Base-by-base conservation (phyloP, 2,329 filamentous ascomycete species). In the Colletotrichum sp. region DNA sequence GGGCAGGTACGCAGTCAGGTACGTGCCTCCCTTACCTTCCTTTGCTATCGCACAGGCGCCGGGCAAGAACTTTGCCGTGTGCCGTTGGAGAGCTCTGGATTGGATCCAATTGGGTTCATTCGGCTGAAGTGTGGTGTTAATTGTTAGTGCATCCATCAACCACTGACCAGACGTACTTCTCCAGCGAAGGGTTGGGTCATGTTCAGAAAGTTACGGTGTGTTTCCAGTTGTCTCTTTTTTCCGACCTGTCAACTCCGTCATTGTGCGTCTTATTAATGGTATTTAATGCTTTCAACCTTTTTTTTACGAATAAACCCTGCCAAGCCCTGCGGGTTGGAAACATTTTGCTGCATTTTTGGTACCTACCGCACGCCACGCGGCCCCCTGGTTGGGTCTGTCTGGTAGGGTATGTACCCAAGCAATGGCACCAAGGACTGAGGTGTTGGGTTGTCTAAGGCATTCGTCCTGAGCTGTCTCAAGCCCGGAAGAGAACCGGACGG, bases 401-500 rank as follows among this genome's bases (percentile, higher is more conserved):
- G 34, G 34, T 16, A 36, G 34, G 34, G 34, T 36, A 36, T 8
- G 36, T 39, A 39, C 36, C 36, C 36, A 39, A 39, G 36, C 0
- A 39, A 39, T 16, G 36, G 8, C 15, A 39, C 36, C 36, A 1
- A 39, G 15, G 34, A 39, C 34, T 39, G 36, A 9, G 36, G 15
- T 39, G 36, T 18, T 39, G 4, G 16, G 36, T 3, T 3, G 39
- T 44, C 18, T 6, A 10, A 44, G 18, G 39, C 9, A 48, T 12
- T n/a, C 18, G 39, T 12, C 18, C n/a, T 52, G 44, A 5, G 44
- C 44, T 52, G 44, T 52, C 44, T 52, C 44, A 52, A 52, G 44
- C 26, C 73, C 73, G 73, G 73, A 73, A 48, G 52, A 36, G 57
- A 36, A 75, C 64, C 73, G 70, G 73, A 75, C 73, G 73, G 73